Percentiles rank a stretch among this genome's conserved stretches.
phyloP scores from a whole-genome alignment of 2,329 filamentous ascomycete species.

The Microdochium bolleyi region DNA sequence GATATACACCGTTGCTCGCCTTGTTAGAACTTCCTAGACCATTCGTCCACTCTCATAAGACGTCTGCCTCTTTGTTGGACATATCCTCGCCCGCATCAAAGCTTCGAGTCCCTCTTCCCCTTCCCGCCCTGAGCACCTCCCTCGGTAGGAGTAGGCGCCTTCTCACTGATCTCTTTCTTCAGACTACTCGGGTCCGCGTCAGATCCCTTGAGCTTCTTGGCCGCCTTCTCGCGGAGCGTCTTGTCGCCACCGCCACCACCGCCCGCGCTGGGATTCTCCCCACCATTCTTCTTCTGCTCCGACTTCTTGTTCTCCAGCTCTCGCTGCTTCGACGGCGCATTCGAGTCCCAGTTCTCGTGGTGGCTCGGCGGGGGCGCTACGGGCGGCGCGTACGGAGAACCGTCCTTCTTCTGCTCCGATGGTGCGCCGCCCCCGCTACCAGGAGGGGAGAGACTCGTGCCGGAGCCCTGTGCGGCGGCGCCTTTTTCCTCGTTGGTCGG shows the following conservation, averaged over 20 bases:
- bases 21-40: no score
- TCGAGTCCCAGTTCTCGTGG: neutral
- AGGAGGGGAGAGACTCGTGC: no score
- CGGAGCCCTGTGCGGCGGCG: no score
- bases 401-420: neutral
- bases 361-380: neutral
- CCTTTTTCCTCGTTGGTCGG: conserved; percentile 18
- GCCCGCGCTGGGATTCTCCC: neutral
- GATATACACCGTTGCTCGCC: no score
- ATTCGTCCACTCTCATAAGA: no score
- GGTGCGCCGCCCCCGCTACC: no score
- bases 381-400: neutral
- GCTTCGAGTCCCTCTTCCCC: neutral
- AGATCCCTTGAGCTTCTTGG: conserved; percentile 10
- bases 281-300: neutral
- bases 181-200: conserved; percentile 14
- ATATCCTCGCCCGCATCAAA: neutral
- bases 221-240: conserved; percentile 11
- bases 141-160: conserved; percentile 9
- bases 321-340: neutral
- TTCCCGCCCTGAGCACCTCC: conserved; percentile 5
- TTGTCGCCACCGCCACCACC: conserved; percentile 1
- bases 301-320: neutral
- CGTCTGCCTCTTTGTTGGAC: no score
- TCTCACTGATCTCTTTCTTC: conserved; percentile 11